Evolutionary conservation across 192 early-diverging fungal genomes (phyloP), one percentile per base, ranked within the genome.

Genomic region (Coemansia sp.): DNA sequence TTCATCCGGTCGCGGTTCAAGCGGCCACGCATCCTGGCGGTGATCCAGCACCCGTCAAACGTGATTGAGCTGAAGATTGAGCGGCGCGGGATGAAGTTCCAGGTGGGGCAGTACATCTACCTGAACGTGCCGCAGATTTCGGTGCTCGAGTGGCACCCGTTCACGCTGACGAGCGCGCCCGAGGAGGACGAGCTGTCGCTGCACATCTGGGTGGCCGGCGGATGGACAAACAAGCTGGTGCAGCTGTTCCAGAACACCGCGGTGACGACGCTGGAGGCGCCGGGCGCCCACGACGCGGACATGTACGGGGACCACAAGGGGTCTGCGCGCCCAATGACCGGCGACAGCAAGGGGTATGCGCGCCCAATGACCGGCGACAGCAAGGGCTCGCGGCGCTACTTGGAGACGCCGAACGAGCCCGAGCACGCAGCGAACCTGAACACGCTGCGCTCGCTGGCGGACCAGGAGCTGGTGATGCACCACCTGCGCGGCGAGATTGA

Each of bases 51-150:
- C 48, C 92, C 90, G 27, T 87, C 85, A 33, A 88, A 88, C 47
- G 90, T 93, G 22, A 84, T 91, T 38, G 90, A 94, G 69, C 80
- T 94, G 28, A 89, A 88, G 64, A 86, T 93, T 52, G 84, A 84
- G 71, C 88, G 87, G 54, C 81, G 83, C 35, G 72, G 80, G 1
- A 60, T 81, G 58, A 44, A 65, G 12, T 77, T 83, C 49, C 78
- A 88, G 65, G 83, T 89, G 23, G 90, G 91, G 27, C 91, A 92
- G 81, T 92, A 88, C 75, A 82, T 92, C 44, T 92, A 85, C 65
- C 57, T 92, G 46, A 84, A 77, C 66, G 86, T 88, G 43, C 91
- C 91, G 19, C 86, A 87, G 49, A 86, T 92, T 56, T 80, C 85
- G 30, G 54, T 58, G 24, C 79, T 73, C 33, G 84, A 92, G 63